phyloP scores from a whole-genome alignment of 768 basidiomycete species.

The Naganishia onofrii region DNA sequence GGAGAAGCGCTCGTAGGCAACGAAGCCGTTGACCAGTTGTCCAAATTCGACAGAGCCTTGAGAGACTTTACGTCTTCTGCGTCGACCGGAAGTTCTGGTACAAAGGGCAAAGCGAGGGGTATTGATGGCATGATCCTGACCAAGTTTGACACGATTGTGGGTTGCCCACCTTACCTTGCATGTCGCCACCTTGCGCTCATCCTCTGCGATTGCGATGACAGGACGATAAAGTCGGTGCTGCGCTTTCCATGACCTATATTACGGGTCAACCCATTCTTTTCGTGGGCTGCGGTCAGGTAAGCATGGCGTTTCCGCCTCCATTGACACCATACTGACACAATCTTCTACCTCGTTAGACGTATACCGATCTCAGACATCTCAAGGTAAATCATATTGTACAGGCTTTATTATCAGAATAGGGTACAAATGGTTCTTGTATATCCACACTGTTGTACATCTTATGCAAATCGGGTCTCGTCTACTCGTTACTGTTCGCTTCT shows the following conservation, averaged over 20 bases:
- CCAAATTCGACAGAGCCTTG: slow-evolving; percentile 91
- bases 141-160: slow-evolving; percentile 96
- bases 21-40: slow-evolving; percentile 95
- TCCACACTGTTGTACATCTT: neutral
- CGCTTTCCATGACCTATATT: slow-evolving; percentile 97
- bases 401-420: slow-evolving; percentile 63
- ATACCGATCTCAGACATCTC: slow-evolving; percentile 89
- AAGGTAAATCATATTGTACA: slow-evolving; percentile 89
- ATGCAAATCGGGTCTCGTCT: neutral
- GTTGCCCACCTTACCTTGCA: slow-evolving; percentile 35
- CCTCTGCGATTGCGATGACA: slow-evolving; percentile 49
- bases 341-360: slow-evolving; percentile 62
- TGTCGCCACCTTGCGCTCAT: neutral
- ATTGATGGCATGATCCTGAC: slow-evolving; percentile 98
- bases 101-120: slow-evolving; percentile 59
- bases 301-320: slow-evolving; percentile 27
- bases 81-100: slow-evolving; percentile 55
- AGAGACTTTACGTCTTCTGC: slow-evolving; percentile 77
- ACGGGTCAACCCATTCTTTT: slow-evolving; percentile 98
- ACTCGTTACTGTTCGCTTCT: neutral
- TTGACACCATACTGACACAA: neutral
- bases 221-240: slow-evolving; percentile 78
- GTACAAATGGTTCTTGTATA: neutral
- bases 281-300: slow-evolving; percentile 92
- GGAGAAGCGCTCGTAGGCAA: slow-evolving; percentile 98